Percentiles rank a stretch among this genome's conserved stretches.
Conservation (phyloP, 164 flowering plant genomes). For the Litsea cubeba region DNA sequence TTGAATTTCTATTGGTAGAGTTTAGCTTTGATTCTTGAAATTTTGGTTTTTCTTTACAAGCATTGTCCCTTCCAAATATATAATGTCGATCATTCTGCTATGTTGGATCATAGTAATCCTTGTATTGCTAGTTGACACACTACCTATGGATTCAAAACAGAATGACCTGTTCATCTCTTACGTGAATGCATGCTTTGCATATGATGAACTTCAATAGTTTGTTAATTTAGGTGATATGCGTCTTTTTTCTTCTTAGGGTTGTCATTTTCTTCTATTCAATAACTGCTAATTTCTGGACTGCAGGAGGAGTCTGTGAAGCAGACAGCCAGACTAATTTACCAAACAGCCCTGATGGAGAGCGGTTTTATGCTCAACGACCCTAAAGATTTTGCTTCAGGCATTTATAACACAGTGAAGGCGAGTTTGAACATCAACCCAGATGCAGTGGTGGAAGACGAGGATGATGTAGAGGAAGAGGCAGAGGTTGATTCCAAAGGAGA, state of each 20-base stretch:
- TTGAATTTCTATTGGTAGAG: background rate
- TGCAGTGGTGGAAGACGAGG: constrained; percentile 72
- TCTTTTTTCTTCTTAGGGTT: too few relatives aligned
- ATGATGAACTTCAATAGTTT: background rate
- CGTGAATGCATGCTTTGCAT: background rate
- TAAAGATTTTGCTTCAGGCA: constrained; percentile 73
- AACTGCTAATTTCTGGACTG: background rate
- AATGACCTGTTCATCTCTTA: too few relatives aligned
- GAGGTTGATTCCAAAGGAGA: constrained; percentile 19
- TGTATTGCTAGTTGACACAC: too few relatives aligned
- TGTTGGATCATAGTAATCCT: too few relatives aligned
- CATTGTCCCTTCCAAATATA: too few relatives aligned
- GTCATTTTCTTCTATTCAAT: too few relatives aligned
- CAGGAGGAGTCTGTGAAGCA: constrained; percentile 73
- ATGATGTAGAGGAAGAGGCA: constrained; percentile 46
- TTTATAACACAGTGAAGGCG: constrained; percentile 69
- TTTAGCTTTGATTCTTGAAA: background rate
- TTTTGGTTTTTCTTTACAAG: background rate
- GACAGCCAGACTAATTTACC: constrained; percentile 83
- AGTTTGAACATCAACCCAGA: constrained; percentile 74
- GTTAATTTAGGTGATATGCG: too few relatives aligned
- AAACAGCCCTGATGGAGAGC: constrained; percentile 91
- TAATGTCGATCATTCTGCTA: too few relatives aligned
- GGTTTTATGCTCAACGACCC: constrained; percentile 74
- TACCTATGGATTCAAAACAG: too few relatives aligned